phyloP scores from a whole-genome alignment of 306 rosid genomes.

The Trifolium subterraneum region DNA sequence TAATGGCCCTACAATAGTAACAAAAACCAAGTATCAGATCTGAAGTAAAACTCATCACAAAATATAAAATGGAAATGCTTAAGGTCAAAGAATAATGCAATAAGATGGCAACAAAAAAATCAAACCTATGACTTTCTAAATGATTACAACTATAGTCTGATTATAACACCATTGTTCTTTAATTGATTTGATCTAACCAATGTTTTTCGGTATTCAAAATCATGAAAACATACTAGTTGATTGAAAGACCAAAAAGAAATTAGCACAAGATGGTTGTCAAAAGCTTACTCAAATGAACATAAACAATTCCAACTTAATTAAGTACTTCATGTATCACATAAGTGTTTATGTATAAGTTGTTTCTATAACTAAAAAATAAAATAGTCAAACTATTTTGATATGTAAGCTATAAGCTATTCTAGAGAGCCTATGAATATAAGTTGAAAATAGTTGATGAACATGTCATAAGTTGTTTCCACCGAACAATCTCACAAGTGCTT shows the following conservation, averaged over 20 bases:
- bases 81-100: not conserved
- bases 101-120: constrained; percentile 21
- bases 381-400: no score
- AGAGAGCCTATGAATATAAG: no score
- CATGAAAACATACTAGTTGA: constrained; percentile 7
- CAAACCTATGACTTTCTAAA: constrained; percentile 18
- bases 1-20: constrained; percentile 58
- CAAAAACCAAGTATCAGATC: constrained; percentile 5
- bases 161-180: not conserved
- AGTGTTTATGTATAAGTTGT: no score
- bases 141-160: constrained; percentile 16
- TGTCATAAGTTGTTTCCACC: no score
- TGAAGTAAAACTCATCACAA: constrained; percentile 32
- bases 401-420: no score
- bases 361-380: no score
- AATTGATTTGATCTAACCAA: constrained; percentile 20
- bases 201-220: constrained; percentile 14
- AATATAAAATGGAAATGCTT: constrained; percentile 2
- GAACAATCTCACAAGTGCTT: no score
- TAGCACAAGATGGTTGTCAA: constrained; percentile 23
- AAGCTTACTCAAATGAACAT: not conserved
- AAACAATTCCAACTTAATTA: not conserved
- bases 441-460: no score
- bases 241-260: not conserved
- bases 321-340: no score